A percentile compares a stretch with the other conserved stretches of the same genome.
These are phyloP conservation scores for Ascochyta clinopodiicola DNA, from an alignment of 2,329 filamentous ascomycete genomes.

Conservation along the genomic window DNA sequence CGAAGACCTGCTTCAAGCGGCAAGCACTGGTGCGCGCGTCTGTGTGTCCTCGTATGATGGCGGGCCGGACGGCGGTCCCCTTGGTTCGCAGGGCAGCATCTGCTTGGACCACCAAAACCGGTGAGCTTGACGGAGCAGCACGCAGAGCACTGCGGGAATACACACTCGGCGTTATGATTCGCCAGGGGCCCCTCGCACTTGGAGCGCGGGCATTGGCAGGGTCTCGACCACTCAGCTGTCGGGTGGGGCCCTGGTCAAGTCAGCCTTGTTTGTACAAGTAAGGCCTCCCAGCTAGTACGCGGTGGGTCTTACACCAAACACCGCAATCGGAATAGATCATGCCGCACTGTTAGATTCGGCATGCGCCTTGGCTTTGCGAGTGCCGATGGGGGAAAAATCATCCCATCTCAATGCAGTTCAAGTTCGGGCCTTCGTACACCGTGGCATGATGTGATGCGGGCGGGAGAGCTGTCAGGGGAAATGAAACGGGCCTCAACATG, in stretches of 20 bases:
- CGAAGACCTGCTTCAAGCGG: slow-evolving; percentile 18
- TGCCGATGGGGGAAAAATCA: slow-evolving; percentile 1
- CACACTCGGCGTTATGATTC: slow-evolving; percentile 12
- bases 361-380: neutral
- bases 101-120: slow-evolving; percentile 20
- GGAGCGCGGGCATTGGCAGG: slow-evolving; percentile 12
- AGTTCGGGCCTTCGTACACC: neutral
- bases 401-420: slow-evolving; percentile 1
- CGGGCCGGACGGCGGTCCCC: slow-evolving; percentile 17
- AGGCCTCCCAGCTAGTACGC: slow-evolving; percentile 44
- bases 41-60: slow-evolving; percentile 19
- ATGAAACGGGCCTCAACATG: neutral
- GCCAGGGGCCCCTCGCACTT: slow-evolving; percentile 12
- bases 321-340: slow-evolving; percentile 11
- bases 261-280: slow-evolving; percentile 39
- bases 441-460: slow-evolving; percentile 1
- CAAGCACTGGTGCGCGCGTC: slow-evolving; percentile 16
- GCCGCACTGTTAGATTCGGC: slow-evolving; percentile 8
- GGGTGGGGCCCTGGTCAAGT: slow-evolving; percentile 25
- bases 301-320: slow-evolving; percentile 35
- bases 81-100: slow-evolving; percentile 19
- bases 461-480: slow-evolving; percentile 5
- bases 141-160: slow-evolving; percentile 18
- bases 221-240: slow-evolving; percentile 16
- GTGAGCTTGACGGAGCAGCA: slow-evolving; percentile 23